Conservation (phyloP, 192 early-diverging fungal genomes). For the Coemansia sp. region DNA sequence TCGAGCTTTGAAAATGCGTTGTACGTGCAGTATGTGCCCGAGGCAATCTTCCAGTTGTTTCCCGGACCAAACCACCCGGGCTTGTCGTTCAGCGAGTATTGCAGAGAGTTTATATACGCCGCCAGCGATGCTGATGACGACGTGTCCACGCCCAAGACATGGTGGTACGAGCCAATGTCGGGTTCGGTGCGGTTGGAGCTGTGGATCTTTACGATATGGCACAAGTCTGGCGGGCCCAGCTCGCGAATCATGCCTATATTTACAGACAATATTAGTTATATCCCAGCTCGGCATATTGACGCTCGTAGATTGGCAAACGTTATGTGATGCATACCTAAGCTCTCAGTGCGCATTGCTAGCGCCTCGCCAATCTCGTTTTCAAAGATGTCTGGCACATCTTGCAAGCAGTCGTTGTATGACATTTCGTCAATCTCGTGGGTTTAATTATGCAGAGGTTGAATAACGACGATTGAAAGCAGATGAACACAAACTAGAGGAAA, state of each 20-base stretch:
- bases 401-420: conserved; percentile 63
- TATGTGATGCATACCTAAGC: conserved; percentile 66
- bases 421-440: conserved; percentile 13
- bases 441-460: no score
- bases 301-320: not conserved
- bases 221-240: conserved; percentile 96
- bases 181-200: conserved; percentile 50
- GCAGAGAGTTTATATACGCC: conserved; percentile 94
- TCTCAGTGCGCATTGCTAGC: conserved; percentile 81
- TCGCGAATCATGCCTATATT: conserved; percentile 76
- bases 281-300: no score
- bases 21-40: conserved; percentile 88
- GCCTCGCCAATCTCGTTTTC: conserved; percentile 91
- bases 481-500: no score
- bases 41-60: conserved; percentile 62
- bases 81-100: conserved; percentile 62
- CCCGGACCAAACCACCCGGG: conserved; percentile 51
- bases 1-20: conserved; percentile 97
- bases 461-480: no score
- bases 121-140: conserved; percentile 96
- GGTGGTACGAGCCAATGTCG: conserved; percentile 76
- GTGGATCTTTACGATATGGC: conserved; percentile 93
- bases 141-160: conserved; percentile 76
- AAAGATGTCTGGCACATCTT: conserved; percentile 95
- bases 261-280: not conserved